phyloP scores from a whole-genome alignment of 352 stramenopile genomes.

The Phytophthora tentaculata region DNA sequence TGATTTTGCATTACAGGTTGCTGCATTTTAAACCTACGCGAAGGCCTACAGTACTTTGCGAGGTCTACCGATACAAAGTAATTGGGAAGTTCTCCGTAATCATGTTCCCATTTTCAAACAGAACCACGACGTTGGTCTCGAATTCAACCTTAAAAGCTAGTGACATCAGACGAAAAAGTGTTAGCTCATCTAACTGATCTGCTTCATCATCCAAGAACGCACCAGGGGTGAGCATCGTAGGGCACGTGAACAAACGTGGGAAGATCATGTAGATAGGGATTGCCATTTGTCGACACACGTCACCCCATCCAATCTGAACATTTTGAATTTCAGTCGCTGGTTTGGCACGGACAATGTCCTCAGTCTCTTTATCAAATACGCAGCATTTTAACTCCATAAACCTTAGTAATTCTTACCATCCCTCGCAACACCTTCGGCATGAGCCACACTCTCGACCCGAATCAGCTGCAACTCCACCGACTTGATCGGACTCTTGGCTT shows the following conservation, averaged over 20 bases:
- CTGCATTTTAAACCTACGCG: too few species aligned
- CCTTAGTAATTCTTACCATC: slow-evolving; percentile 55
- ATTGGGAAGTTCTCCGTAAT: slow-evolving; percentile 92
- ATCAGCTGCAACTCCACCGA: slow-evolving; percentile 93
- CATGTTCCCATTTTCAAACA: slow-evolving; percentile 93
- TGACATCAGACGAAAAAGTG: slow-evolving; percentile 4
- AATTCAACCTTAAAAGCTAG: slow-evolving; percentile 92
- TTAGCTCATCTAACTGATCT: not conserved
- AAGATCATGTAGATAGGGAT: slow-evolving; percentile 97
- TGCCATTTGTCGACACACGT: slow-evolving; percentile 87
- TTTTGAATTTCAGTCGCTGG: slow-evolving; percentile 94
- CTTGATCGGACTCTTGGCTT: slow-evolving; percentile 78
- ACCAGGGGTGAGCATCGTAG: slow-evolving; percentile 88
- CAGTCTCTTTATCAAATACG: not conserved
- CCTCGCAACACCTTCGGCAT: slow-evolving; percentile 75
- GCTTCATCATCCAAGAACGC: slow-evolving; percentile 2
- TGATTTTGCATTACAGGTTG: too few species aligned
- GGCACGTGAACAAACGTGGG: slow-evolving; percentile 91
- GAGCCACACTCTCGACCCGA: slow-evolving; percentile 86
- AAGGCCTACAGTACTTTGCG: not conserved
- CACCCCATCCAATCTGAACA: slow-evolving; percentile 93
- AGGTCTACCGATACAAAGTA: slow-evolving; percentile 76
- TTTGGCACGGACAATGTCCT: not conserved
- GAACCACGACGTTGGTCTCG: slow-evolving; percentile 92
- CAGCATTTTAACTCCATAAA: not conserved